Conservation (phyloP, 2,329 filamentous ascomycete genomes). For the Aspergillus sergii region DNA sequence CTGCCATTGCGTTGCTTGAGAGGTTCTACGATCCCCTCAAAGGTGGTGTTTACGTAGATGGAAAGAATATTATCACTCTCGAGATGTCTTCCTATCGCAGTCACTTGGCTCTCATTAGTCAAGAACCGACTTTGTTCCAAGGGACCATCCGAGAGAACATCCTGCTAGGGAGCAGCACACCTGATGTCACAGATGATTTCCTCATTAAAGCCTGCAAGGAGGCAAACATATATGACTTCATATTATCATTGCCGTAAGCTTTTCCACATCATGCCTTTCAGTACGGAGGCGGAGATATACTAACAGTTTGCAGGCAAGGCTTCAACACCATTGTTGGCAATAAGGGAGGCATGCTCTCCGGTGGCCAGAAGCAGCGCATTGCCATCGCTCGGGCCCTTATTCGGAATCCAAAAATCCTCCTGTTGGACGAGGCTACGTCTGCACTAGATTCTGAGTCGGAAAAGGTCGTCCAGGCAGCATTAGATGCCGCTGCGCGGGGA, state of each 20-base stretch:
- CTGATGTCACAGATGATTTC: constrained; percentile 49
- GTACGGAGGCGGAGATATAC: neutral
- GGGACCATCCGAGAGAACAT: constrained; percentile 85
- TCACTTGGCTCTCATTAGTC: constrained; percentile 23
- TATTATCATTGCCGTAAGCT: constrained; percentile 66
- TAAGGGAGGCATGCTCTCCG: constrained; percentile 77
- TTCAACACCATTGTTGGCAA: constrained; percentile 85
- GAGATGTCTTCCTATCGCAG: constrained; percentile 29
- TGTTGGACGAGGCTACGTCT: constrained; percentile 88
- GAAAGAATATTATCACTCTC: constrained; percentile 36
- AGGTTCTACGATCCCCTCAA: constrained; percentile 65
- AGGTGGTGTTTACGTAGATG: constrained; percentile 42
- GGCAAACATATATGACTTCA: constrained; percentile 74
- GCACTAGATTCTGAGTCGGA: constrained; percentile 86
- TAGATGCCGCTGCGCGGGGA: constrained; percentile 70
- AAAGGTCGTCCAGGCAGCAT: constrained; percentile 78
- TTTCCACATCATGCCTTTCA: neutral
- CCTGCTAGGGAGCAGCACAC: constrained; percentile 48
- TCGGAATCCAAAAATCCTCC: constrained; percentile 78
- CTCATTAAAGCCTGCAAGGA: constrained; percentile 22
- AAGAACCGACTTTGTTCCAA: constrained; percentile 81
- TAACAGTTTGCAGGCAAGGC: constrained; percentile 40
- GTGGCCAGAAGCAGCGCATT: constrained; percentile 91
- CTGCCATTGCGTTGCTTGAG: constrained; percentile 70
- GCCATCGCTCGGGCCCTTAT: constrained; percentile 81